Percentiles rank a stretch among this genome's conserved stretches.
phyloP scores from a whole-genome alignment of 2,329 filamentous ascomycete species.

The Pseudogymnoascus sp. region DNA sequence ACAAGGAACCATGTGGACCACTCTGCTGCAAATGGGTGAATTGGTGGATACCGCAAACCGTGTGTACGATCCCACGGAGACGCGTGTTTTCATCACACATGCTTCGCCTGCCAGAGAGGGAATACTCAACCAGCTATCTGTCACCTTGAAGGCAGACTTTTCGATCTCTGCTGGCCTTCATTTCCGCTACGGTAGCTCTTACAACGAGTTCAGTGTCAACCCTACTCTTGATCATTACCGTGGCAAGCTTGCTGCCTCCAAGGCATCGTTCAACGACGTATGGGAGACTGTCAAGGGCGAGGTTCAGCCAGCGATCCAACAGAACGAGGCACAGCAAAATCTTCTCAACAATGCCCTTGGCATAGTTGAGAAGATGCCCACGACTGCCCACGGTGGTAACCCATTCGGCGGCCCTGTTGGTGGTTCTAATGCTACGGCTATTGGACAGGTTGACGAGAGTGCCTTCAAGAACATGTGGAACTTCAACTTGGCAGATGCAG shows the following conservation, averaged over 20 bases:
- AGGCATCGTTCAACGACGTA: conserved; percentile 97
- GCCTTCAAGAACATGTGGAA: conserved; percentile 99
- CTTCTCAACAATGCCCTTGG: conserved; percentile 84
- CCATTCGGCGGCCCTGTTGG: conserved; percentile 84
- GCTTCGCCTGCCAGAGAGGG: conserved; percentile 94
- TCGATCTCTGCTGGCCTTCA: conserved; percentile 95
- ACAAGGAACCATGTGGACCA: conserved; percentile 99
- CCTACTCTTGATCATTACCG: conserved; percentile 97
- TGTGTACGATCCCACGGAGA: conserved; percentile 97
- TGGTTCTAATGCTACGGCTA: conserved; percentile 55
- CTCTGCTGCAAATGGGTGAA: conserved; percentile 94
- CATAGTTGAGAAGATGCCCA: conserved; percentile 97
- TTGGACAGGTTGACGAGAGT: conserved; percentile 92
- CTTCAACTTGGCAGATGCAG: conserved; percentile 95
- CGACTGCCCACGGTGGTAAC: conserved; percentile 88
- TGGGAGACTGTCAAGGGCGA: conserved; percentile 98
- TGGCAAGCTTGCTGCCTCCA: conserved; percentile 94
- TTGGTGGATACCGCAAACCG: conserved; percentile 95
- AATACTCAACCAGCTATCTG: conserved; percentile 93
- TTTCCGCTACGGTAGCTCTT: conserved; percentile 97
- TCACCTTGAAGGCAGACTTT: conserved; percentile 95
- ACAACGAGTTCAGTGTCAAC: conserved; percentile 99
- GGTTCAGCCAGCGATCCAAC: conserved; percentile 86
- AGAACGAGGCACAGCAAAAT: conserved; percentile 90
- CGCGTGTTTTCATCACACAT: conserved; percentile 91